Conservation (phyloP, 805 yeast species). For the Yamadazyma olivae region DNA sequence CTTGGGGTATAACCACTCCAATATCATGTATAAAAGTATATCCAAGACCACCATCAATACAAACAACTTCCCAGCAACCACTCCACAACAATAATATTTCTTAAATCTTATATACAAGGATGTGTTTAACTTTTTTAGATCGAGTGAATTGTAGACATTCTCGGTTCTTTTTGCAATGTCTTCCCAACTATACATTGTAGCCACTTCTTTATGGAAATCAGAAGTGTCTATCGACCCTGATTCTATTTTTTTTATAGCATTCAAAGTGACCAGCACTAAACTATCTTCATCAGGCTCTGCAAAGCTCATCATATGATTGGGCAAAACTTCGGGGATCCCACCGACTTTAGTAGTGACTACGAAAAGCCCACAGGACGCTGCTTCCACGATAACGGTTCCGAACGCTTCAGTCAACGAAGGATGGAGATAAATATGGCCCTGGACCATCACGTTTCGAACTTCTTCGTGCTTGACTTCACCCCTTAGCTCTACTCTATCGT, state of each 20-base stretch:
- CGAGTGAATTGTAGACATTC: constrained; percentile 61
- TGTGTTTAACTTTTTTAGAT: constrained; percentile 41
- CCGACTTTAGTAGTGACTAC: constrained; percentile 97
- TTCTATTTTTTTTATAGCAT: constrained; percentile 64
- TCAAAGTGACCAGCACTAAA: constrained; percentile 63
- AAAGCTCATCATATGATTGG: constrained; percentile 87
- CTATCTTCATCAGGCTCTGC: constrained; percentile 87
- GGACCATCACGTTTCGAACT: constrained; percentile 88
- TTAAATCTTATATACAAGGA: constrained; percentile 58
- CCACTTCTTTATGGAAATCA: constrained; percentile 72
- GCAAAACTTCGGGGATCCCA: constrained; percentile 96
- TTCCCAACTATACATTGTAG: constrained; percentile 85
- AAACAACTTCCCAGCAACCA: constrained; percentile 84
- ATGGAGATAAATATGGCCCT: constrained; percentile 91
- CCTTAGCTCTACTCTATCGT: constrained; percentile 79
- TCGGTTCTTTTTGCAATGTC: constrained; percentile 88
- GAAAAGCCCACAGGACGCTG: constrained; percentile 90
- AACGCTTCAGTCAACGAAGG: constrained; percentile 96
- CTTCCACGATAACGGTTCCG: constrained; percentile 96
- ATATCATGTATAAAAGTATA: constrained; percentile 54
- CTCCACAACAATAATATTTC: constrained; percentile 66
- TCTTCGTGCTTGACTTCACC: constrained; percentile 91
- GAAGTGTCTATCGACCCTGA: constrained; percentile 65
- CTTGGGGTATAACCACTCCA: constrained; percentile 72
- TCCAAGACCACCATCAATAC: constrained; percentile 81